Conservation (phyloP, 129 eudicot genomes). For the Saposhnikovia divaricata region DNA sequence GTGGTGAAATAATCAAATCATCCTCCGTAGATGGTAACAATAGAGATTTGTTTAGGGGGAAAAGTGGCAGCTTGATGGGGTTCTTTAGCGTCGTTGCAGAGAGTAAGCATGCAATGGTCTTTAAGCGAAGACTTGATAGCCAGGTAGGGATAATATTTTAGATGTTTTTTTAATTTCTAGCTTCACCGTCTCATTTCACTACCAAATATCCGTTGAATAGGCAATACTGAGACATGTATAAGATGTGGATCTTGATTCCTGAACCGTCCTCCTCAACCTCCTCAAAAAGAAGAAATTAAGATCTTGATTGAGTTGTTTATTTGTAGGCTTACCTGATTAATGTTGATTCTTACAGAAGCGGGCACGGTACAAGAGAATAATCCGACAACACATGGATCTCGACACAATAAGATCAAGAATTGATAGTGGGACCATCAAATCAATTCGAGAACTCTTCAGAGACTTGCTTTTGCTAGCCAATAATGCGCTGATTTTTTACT, state of each 20-base stretch:
- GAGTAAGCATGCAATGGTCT: conserved; percentile 55
- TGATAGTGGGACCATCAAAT: conserved; percentile 40
- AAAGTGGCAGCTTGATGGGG: conserved; percentile 39
- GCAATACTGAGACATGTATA: not conserved
- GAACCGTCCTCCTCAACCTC: not conserved
- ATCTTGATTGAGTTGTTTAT: not conserved
- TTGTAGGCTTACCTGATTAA: conserved; percentile 7
- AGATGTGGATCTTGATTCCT: no score
- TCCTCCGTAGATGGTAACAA: conserved; percentile 22
- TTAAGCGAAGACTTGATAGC: conserved; percentile 74
- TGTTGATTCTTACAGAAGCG: conserved; percentile 45
- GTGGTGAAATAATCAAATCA: conserved; percentile 61
- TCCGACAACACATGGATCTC: conserved; percentile 72
- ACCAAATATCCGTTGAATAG: not conserved
- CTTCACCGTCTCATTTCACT: not conserved
- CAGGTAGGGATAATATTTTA: conserved; percentile 43
- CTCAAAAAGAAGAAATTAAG: not conserved
- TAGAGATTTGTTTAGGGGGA: conserved; percentile 15
- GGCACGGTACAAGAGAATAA: conserved; percentile 70
- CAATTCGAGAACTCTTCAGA: conserved; percentile 62
- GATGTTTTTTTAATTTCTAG: not conserved
- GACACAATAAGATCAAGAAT: conserved; percentile 70
- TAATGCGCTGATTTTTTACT: conserved; percentile 87
- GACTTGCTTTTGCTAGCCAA: conserved; percentile 76
- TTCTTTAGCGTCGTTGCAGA: conserved; percentile 45